Conservation (phyloP, 495 filamentous ascomycete genomes). For the Pyrenula massariospora region DNA sequence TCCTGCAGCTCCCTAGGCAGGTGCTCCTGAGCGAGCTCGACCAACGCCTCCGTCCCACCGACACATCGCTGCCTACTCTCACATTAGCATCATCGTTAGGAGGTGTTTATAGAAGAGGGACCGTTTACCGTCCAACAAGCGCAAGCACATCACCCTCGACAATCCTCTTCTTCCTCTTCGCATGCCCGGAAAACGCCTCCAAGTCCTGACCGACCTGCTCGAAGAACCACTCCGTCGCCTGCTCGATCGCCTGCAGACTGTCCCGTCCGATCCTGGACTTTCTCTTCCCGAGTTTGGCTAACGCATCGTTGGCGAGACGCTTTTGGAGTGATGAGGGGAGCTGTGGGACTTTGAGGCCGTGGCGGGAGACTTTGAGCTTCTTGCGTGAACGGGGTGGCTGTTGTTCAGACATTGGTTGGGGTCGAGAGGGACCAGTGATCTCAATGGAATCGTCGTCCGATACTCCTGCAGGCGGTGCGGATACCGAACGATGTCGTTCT, state of each 20-base stretch:
- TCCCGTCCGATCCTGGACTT: slow-evolving; percentile 61
- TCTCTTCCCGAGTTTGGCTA: slow-evolving; percentile 43
- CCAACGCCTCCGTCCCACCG: neutral
- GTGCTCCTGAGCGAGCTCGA: slow-evolving; percentile 57
- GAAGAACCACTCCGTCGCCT: slow-evolving; percentile 81
- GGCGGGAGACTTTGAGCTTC: slow-evolving; percentile 50
- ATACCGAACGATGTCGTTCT: slow-evolving; percentile 12
- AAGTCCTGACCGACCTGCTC: slow-evolving; percentile 74
- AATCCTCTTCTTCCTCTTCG: slow-evolving; percentile 69
- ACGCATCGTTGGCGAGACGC: slow-evolving; percentile 61
- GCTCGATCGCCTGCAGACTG: slow-evolving; percentile 58
- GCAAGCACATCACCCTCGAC: slow-evolving; percentile 74
- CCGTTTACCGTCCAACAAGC: slow-evolving; percentile 67
- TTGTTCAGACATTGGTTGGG: no score
- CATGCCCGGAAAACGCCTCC: slow-evolving; percentile 68
- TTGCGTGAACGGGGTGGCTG: slow-evolving; percentile 21
- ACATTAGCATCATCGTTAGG: no score
- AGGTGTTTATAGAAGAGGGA: no score
- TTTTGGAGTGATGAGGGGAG: slow-evolving; percentile 61
- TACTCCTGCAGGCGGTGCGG: slow-evolving; percentile 8
- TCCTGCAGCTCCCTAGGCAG: slow-evolving; percentile 75
- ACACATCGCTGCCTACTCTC: neutral
- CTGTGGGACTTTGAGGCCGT: slow-evolving; percentile 65
- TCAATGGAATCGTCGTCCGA: slow-evolving; percentile 29
- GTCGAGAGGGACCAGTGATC: no score